Evolutionary conservation across 495 filamentous ascomycete species (phyloP).

Genomic region (Penicillium egyptiacum): DNA sequence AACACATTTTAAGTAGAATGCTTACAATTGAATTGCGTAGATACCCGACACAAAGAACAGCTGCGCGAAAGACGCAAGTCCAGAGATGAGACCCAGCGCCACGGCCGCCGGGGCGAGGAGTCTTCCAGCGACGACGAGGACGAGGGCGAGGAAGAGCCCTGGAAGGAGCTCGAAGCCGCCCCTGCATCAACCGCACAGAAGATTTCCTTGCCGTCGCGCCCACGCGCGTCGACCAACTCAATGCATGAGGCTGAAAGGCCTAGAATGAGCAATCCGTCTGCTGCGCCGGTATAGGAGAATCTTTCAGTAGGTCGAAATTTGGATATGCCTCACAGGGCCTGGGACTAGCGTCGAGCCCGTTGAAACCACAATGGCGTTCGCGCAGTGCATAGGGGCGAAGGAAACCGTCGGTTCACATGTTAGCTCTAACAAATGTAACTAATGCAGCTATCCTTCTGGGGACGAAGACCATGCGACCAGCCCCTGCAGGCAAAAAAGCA

Average conservation of each 20-base stretch:
- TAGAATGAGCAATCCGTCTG: slow-evolving; percentile 12
- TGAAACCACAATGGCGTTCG: not conserved
- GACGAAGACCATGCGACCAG: slow-evolving; percentile 3
- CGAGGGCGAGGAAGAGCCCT: slow-evolving; percentile 35
- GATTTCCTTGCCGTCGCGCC: slow-evolving; percentile 21
- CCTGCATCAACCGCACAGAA: slow-evolving; percentile 14
- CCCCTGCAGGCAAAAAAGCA: slow-evolving; percentile 1
- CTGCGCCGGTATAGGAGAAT: slow-evolving; percentile 15
- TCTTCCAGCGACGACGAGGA: slow-evolving; percentile 46
- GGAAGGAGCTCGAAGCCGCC: slow-evolving; percentile 38
- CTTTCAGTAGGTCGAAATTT: not conserved
- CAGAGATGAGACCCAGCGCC: slow-evolving; percentile 35
- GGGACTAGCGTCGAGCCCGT: not conserved
- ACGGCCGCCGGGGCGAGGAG: slow-evolving; percentile 32
- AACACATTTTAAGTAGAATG: not conserved
- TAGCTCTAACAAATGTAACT: slow-evolving; percentile 1
- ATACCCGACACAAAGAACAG: slow-evolving; percentile 38
- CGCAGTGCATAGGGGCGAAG: not conserved
- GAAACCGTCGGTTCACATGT: slow-evolving; percentile 1
- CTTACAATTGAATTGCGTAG: slow-evolving; percentile 24
- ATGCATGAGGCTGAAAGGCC: slow-evolving; percentile 15
- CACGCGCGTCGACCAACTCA: slow-evolving; percentile 17
- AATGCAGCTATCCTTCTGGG: not conserved
- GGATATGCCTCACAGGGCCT: not conserved
- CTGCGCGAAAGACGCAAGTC: slow-evolving; percentile 36